Conservation (phyloP, 768 basidiomycete genomes). For the Phallus indusiatus region DNA sequence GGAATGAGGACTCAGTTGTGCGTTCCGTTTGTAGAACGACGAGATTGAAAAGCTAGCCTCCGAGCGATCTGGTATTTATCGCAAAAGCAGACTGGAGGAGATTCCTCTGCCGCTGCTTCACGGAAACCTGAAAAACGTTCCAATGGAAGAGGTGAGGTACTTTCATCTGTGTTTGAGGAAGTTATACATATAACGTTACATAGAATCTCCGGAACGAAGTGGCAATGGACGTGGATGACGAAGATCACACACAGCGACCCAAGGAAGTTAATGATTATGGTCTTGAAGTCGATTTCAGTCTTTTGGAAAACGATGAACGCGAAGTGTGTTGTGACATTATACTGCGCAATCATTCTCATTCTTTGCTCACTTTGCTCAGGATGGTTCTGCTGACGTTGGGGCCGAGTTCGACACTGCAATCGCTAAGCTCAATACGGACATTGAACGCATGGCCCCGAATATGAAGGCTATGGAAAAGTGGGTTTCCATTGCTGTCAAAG, state of each 20-base stretch:
- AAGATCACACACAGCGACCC: slow-evolving; percentile 66
- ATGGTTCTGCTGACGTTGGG: slow-evolving; percentile 53
- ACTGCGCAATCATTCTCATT: background rate
- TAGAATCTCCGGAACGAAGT: slow-evolving; percentile 78
- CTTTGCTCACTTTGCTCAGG: slow-evolving; percentile 26
- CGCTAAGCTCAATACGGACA: slow-evolving; percentile 61
- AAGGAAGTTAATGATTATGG: slow-evolving; percentile 74
- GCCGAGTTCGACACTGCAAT: slow-evolving; percentile 69
- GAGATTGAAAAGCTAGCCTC: slow-evolving; percentile 83
- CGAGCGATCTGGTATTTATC: slow-evolving; percentile 79
- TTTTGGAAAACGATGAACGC: slow-evolving; percentile 64
- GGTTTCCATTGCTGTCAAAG: slow-evolving; percentile 16
- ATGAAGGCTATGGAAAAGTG: slow-evolving; percentile 91
- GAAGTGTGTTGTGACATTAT: slow-evolving; percentile 33
- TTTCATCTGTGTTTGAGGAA: background rate
- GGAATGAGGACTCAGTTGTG: background rate
- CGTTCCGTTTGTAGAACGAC: slow-evolving; percentile 48
- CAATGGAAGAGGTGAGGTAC: slow-evolving; percentile 80
- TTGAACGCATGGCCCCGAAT: slow-evolving; percentile 92
- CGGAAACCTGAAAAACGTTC: slow-evolving; percentile 77
- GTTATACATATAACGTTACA: background rate
- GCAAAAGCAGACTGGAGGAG: slow-evolving; percentile 90
- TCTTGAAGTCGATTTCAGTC: slow-evolving; percentile 79
- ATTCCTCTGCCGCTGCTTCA: slow-evolving; percentile 67
- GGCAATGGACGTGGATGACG: slow-evolving; percentile 89